A percentile compares a stretch with the other conserved stretches of the same genome.
These are phyloP conservation scores for Coemansia sp. DNA, from an alignment of 371 early-diverging fungal genomes.

Conservation along the genomic window DNA sequence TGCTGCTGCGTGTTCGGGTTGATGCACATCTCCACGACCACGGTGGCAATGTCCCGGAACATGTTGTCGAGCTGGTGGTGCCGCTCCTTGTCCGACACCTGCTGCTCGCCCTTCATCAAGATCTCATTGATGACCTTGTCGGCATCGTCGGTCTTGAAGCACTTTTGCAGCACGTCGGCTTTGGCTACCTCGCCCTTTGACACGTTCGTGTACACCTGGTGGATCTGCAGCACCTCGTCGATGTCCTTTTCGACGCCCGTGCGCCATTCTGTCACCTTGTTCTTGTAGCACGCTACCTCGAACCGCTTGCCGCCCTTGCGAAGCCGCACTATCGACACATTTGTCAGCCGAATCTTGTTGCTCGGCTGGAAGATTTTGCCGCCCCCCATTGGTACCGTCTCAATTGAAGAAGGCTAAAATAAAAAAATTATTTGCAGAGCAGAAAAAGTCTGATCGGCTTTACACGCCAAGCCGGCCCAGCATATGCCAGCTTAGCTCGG, in stretches of 20 bases:
- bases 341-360: slow-evolving; percentile 71
- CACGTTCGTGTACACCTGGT: slow-evolving; percentile 91
- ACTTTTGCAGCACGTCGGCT: slow-evolving; percentile 80
- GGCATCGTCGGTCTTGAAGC: slow-evolving; percentile 84
- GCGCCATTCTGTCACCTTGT: slow-evolving; percentile 98
- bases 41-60: slow-evolving; percentile 89
- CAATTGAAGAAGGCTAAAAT: neutral
- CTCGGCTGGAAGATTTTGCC: slow-evolving; percentile 47
- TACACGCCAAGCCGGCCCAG: neutral
- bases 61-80: slow-evolving; percentile 75
- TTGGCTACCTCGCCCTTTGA: slow-evolving; percentile 95
- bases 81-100: slow-evolving; percentile 96
- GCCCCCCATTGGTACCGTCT: slow-evolving; percentile 21
- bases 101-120: slow-evolving; percentile 92
- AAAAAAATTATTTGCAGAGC: slow-evolving; percentile 2
- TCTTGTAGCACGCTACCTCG: slow-evolving; percentile 98
- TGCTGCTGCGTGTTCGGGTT: slow-evolving; percentile 94
- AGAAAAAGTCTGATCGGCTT: neutral
- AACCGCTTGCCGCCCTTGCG: slow-evolving; percentile 97
- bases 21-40: slow-evolving; percentile 90
- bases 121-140: slow-evolving; percentile 88
- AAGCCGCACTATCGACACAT: slow-evolving; percentile 93
- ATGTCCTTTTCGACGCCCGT: slow-evolving; percentile 92
- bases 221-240: slow-evolving; percentile 94
- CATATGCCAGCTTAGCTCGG: slow-evolving; percentile 23